Base-by-base conservation (phyloP, 2,329 filamentous ascomycete species). In the Claviceps fusiformis region DNA sequence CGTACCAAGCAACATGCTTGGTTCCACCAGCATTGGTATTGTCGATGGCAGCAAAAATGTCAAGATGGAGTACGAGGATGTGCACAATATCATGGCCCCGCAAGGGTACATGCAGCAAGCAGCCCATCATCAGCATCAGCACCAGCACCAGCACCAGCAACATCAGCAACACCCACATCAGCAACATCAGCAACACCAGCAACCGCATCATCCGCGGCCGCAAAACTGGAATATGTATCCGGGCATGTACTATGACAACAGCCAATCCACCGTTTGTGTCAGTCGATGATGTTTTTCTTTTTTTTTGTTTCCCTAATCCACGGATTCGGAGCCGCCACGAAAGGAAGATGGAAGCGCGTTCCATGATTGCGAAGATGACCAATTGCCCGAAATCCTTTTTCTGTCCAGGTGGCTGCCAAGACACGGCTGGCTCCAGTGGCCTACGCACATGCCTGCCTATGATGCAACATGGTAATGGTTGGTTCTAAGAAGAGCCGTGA, bases 1-100 rank as follows among this genome's bases (percentile, higher is more conserved):
- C 59, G 71, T 75, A 24, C 75, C 75, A 17, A 63, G 71, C 24
- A 67, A 70, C 46, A 71, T 78, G 63, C 65, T 76, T 49, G 48
- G 55, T 37, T 37, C 35, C 5, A 29, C 47, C 17, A 31, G 33
- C 43, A 41, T 45, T 19, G 44, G 53, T 15, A 69, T 65, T 7
- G 60, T 64, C 17, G 61, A 58, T 59, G 62, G 63, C 58, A 61
- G 61, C 46, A 68, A 68, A 60, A 66, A 70, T 17, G 64, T 70
- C 53, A 73, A 73, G 65, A 65, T 70, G 57, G 69, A 73, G 56
- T 72, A 68, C 50, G 70, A 72, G 24, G 70, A 73, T 48, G 61
- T 68, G 52, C 67, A 67, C 39, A 60, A 59, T 55, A 63, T 60
- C 46, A 54, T 56, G 46, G 48, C 35, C 27, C 19, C 51, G 8